Percentiles rank a stretch among this genome's conserved stretches.
Conservation (phyloP, 1,139 yeast species). For the Candida mesenterica region DNA sequence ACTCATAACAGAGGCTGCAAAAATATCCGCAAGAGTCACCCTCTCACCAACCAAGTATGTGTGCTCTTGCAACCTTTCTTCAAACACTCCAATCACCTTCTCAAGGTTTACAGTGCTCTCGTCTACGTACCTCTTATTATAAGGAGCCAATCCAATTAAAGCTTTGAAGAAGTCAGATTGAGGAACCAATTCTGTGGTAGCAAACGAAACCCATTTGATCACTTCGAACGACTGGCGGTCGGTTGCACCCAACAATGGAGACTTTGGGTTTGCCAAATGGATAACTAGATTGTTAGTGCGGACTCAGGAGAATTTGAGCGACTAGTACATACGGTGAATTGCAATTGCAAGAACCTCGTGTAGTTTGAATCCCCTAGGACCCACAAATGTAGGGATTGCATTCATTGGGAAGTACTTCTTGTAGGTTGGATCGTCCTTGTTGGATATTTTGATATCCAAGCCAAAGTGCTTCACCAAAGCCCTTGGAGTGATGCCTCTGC, state of each 20-base stretch:
- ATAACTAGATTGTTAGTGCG: conserved; percentile 19
- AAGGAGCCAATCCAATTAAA: conserved; percentile 41
- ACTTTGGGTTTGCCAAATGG: conserved; percentile 22
- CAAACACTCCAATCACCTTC: conserved; percentile 45
- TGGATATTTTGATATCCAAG: conserved; percentile 56
- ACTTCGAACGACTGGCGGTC: conserved; percentile 66
- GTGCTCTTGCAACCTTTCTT: conserved; percentile 65
- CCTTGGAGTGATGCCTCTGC: conserved; percentile 49
- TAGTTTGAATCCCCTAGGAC: conserved; percentile 75
- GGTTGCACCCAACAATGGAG: conserved; percentile 58
- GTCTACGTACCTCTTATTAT: conserved; percentile 79
- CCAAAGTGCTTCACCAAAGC: conserved; percentile 69
- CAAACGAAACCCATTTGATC: conserved; percentile 79
- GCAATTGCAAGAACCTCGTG: conserved; percentile 74
- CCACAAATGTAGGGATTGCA: conserved; percentile 75
- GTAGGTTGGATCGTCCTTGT: conserved; percentile 45
- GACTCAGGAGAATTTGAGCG: background rate
- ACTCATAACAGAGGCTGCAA: conserved; percentile 55
- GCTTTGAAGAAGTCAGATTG: conserved; percentile 39
- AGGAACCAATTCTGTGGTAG: conserved; percentile 66
- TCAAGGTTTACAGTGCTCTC: conserved; percentile 44
- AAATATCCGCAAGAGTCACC: conserved; percentile 80
- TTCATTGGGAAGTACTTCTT: conserved; percentile 63
- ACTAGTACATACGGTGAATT: conserved; percentile 8
- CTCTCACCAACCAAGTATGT: conserved; percentile 93